A percentile compares a stretch with the other conserved stretches of the same genome.
Conservation (phyloP, 192 early-diverging fungal species). For the Gamsiella multidivaricata region DNA sequence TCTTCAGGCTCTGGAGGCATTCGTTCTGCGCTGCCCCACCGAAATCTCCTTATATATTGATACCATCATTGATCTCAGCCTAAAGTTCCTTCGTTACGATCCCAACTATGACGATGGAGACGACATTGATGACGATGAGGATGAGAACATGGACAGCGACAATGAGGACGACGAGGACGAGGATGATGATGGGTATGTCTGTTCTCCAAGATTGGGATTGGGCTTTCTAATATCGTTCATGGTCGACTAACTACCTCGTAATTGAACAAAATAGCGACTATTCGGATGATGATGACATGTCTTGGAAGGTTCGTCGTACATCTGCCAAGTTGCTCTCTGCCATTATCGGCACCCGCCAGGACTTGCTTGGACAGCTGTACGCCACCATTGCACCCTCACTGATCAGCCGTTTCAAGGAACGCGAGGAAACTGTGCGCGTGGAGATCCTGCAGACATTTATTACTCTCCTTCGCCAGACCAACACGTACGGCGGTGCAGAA, state of each 20-base stretch:
- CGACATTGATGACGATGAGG: constrained; percentile 74
- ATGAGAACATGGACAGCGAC: constrained; percentile 69
- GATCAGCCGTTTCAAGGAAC: constrained; percentile 82
- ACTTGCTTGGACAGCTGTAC: constrained; percentile 73
- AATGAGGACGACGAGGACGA: constrained; percentile 72
- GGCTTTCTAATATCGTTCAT: too few relatives aligned
- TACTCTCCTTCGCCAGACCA: constrained; percentile 70
- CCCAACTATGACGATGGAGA: constrained; percentile 87
- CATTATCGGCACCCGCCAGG: constrained; percentile 77
- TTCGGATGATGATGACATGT: constrained; percentile 92
- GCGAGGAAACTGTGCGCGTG: constrained; percentile 86
- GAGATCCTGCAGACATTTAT: constrained; percentile 83
- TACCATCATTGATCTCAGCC: constrained; percentile 66
- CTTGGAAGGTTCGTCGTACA: constrained; percentile 90
- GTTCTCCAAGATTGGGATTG: too few relatives aligned
- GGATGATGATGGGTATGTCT: constrained; percentile 71
- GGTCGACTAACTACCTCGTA: background rate
- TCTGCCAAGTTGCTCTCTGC: constrained; percentile 78
- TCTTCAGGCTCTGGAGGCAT: constrained; percentile 82
- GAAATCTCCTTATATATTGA: constrained; percentile 74
- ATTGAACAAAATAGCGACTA: constrained; percentile 65
- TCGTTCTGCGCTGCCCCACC: constrained; percentile 80
- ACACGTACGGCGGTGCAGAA: constrained; percentile 57
- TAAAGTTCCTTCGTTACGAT: constrained; percentile 83
- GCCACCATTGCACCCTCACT: constrained; percentile 75